Evolutionary conservation across 176 grass and related monocot genomes (phyloP), one percentile per base, ranked within the genome.

Genomic region (Carex pumila): DNA sequence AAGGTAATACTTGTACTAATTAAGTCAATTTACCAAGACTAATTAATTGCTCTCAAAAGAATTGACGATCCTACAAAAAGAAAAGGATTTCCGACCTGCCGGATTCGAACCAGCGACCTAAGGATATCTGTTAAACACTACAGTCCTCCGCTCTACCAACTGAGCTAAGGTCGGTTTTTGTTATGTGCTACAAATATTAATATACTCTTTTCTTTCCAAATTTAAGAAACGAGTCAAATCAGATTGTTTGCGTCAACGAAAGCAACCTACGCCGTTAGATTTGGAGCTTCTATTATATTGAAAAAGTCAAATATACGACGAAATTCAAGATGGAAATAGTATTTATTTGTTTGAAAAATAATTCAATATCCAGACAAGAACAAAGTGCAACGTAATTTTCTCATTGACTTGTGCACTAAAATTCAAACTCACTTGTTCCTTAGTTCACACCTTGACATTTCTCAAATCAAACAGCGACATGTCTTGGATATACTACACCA

Each of bases 101-200:
- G 85, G 91, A 97, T 94, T 94, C 89, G 92, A 97, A 97, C 92
- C 90, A 94, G 90, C 89, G 87, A 97, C 94, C 92, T 97, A 94
- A 97, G 90, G 92, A 94, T 97, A 57, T n/a, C 61, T 52, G 61
- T 2, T 50, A 50, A 50, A 11, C 10, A 93, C 91, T 98, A 93
- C 91, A 95, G 91, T 98, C 89, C 92, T 93, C 91, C 91, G 89
- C 95, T 90, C 91, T 93, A 95, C 95, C 91, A 98, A 94, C 89
- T 95, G 96, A 95, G 92, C 89, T 92, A 95, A 95, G 88, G 89
- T 93, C 89, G 89, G 95, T n/a, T 82, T 86, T n/a, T 50, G 10
- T 12, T 50, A 6, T 39, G 6, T 12, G 0, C 1, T 50, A 50
- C 11, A 47, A 8, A 50, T 2, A 12, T 12, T 11, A 12, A 0